Evolutionary conservation across 192 early-diverging fungal genomes (phyloP).

Genomic region (Dispira parvispora): DNA sequence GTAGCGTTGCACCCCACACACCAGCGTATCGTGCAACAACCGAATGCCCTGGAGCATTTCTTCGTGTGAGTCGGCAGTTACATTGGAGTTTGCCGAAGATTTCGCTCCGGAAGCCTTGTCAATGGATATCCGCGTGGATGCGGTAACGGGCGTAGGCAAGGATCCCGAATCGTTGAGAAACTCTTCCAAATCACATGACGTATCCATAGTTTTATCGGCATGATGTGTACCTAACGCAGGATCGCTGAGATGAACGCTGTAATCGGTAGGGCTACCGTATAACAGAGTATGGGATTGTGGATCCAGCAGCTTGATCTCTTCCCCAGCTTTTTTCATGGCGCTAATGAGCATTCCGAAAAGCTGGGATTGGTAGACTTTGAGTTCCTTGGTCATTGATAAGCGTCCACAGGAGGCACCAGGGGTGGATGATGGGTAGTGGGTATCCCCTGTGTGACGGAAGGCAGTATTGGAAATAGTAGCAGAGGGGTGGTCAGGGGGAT

Average conservation of each 20-base stretch:
- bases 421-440: background rate
- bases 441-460: background rate
- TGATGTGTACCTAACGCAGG: background rate
- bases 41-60: background rate
- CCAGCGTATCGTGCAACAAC: background rate
- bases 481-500: background rate
- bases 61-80: background rate
- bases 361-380: slow-evolving; percentile 5
- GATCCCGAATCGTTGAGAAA: background rate
- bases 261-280: background rate
- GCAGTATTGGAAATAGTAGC: too few relatives aligned
- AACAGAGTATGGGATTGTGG: slow-evolving; percentile 1
- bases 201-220: background rate
- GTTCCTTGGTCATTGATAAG: background rate
- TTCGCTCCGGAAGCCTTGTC: background rate
- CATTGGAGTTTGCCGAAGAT: background rate
- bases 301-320: background rate
- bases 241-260: background rate
- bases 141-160: background rate
- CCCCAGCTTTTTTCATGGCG: slow-evolving; percentile 3
- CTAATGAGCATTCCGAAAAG: slow-evolving; percentile 8
- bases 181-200: background rate
- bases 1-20: background rate
- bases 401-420: background rate
- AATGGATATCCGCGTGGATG: background rate